Evolutionary conservation across 2,329 filamentous ascomycete genomes (phyloP), one percentile per base, ranked within the genome.

Genomic region (Cordyceps cateniannulata): DNA sequence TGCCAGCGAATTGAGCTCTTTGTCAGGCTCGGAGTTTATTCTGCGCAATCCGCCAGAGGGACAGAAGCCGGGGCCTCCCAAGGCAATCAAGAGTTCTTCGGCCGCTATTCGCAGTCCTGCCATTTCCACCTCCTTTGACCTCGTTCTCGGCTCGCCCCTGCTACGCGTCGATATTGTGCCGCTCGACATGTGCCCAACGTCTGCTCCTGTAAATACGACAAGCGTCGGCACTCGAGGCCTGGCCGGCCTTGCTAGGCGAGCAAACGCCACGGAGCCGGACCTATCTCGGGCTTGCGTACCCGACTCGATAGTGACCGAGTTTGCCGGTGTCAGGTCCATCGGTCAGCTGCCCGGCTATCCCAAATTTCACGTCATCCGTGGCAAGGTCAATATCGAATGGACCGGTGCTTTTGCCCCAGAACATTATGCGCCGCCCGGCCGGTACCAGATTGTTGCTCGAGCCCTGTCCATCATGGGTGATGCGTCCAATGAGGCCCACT

Each of bases 391-490:
- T 35, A 2, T 35, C 18, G 27, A 14, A 50, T 63, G 54, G 62
- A 16, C 16, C 32, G 58, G 62, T 29, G 14, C n/a, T 35, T 49
- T 61, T 22, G 24, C 35, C 3, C 27, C 59, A 18, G 62, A 50
- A 14, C 16, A 57, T 5, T 47, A 52, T 45, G 59, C 54, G 22
- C 59, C 62, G 24, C 52, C 53, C 24, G 62, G 58, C 16, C 29
- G 49, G 16, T 63, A 61, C 44, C 48, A 59, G 59, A 52, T 63
- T 25, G 49, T 63, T 25, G 48, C 24, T 51, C 53, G 35, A 18
- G 59, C 54, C n/a, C 48, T 63, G 22, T 45, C 53, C 27, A 54
- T 61, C 42, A 40, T 59, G 27, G 53, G 59, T 48, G 42, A 61
- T 14, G 45, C 24, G 5, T n/a, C n/a, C 5, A 52, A 59, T 29